Percentiles rank a stretch among this genome's conserved stretches.
These are phyloP conservation scores for Fusarium oligoseptatum DNA, from an alignment of 2,329 filamentous ascomycete species.

Conservation along the genomic window DNA sequence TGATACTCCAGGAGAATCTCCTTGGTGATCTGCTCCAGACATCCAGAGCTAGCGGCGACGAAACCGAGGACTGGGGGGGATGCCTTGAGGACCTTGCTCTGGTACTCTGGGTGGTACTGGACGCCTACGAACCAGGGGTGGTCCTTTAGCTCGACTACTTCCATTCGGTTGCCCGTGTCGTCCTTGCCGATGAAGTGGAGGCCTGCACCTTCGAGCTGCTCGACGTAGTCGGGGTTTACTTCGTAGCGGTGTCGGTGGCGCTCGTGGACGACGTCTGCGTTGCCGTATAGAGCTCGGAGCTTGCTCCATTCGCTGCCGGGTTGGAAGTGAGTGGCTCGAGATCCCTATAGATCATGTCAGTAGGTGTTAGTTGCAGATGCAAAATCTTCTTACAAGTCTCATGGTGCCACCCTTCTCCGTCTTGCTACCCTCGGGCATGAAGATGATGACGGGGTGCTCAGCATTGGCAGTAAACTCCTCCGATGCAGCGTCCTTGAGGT, in stretches of 20 bases:
- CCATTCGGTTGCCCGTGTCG: conserved; percentile 58
- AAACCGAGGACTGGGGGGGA: not conserved
- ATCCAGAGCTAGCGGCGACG: not conserved
- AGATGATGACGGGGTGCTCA: conserved; percentile 81
- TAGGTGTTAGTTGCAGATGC: not conserved
- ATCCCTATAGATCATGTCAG: conserved; percentile 58
- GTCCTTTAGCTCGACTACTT: conserved; percentile 41
- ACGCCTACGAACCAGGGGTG: conserved; percentile 37
- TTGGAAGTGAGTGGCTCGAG: conserved; percentile 82
- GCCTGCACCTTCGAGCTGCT: conserved; percentile 75
- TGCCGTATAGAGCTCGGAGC: conserved; percentile 80
- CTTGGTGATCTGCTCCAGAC: not conserved
- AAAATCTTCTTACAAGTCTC: conserved; percentile 67
- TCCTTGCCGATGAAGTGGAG: conserved; percentile 59
- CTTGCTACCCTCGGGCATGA: conserved; percentile 83
- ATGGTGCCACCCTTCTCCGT: conserved; percentile 80
- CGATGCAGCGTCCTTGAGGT: conserved; percentile 67
- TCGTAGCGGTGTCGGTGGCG: conserved; percentile 92
- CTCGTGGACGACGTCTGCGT: conserved; percentile 70
- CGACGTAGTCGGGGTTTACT: conserved; percentile 85
- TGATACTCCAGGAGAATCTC: not conserved
- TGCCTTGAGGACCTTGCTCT: not conserved
- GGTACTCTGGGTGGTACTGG: conserved; percentile 17
- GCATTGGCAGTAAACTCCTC: conserved; percentile 69
- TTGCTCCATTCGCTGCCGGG: conserved; percentile 81